These are phyloP conservation scores for Lepidium campestre DNA, from an alignment of 441 rosid genomes.

Conservation along the genomic window DNA sequence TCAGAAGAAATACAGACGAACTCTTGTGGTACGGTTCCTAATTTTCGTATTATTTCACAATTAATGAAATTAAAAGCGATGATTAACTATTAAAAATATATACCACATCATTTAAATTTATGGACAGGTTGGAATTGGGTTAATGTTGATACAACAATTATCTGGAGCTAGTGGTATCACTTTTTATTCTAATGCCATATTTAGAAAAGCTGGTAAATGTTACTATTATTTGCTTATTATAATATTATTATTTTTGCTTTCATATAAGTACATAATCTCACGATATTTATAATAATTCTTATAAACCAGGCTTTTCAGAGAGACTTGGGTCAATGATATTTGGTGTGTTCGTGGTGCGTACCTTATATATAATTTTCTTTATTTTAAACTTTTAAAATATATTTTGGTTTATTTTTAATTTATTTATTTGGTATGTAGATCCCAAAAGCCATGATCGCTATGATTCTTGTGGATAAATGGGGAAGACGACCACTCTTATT, in stretches of 20 bases:
- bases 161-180: constrained; percentile 46
- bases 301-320: constrained; percentile 34
- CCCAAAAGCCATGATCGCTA: constrained; percentile 11
- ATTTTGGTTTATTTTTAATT: not conserved
- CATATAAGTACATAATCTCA: not conserved
- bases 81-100: not conserved
- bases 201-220: constrained; percentile 42
- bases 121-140: constrained; percentile 55
- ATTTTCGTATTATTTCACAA: not conserved
- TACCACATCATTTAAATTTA: not conserved
- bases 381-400: not conserved
- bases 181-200: constrained; percentile 43
- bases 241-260: not conserved
- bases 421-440: constrained; percentile 16
- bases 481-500: constrained; percentile 35
- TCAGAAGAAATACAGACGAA: constrained; percentile 26
- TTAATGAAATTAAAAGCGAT: not conserved
- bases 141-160: constrained; percentile 50
- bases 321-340: constrained; percentile 32
- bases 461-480: constrained; percentile 27
- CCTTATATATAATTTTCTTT: not conserved
- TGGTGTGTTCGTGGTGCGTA: constrained; percentile 45
- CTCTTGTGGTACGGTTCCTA: constrained; percentile 27
- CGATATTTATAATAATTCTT: not conserved
- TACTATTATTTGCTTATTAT: not conserved